Conservation (phyloP, 148 eudicot genomes). For the Rhododendron vialii region DNA sequence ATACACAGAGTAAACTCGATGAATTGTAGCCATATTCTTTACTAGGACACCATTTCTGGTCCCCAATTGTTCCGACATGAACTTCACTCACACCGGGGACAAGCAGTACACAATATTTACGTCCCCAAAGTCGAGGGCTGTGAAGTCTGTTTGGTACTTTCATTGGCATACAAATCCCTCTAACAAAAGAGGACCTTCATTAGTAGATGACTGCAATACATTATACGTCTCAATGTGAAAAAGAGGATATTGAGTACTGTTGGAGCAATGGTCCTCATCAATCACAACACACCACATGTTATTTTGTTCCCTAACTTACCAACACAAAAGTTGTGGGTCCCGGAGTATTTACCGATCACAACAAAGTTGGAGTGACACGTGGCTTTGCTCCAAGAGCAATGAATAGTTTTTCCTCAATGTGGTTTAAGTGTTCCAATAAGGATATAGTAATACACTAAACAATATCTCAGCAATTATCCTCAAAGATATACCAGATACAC, state of each 20-base stretch:
- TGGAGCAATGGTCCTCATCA: neutral
- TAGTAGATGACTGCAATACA: neutral
- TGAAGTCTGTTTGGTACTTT: neutral
- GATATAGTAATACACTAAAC: neutral
- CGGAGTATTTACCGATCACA: neutral
- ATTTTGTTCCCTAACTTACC: neutral
- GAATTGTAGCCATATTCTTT: neutral
- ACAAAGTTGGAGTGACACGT: neutral
- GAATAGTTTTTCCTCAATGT: neutral
- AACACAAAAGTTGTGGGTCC: neutral
- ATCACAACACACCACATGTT: neutral
- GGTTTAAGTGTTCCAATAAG: neutral
- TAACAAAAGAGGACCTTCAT: neutral
- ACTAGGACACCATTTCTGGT: neutral
- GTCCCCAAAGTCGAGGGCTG: neutral
- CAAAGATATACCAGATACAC: slow-evolving; percentile 88
- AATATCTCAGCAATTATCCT: slow-evolving; percentile 38
- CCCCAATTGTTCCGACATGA: neutral
- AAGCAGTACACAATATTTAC: neutral
- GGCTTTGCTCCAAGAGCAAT: neutral
- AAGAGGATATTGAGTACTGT: neutral
- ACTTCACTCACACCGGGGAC: neutral
- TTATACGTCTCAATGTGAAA: neutral
- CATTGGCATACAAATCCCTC: neutral
- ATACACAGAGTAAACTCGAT: neutral